Evolutionary conservation across 208 protist genomes (phyloP).

Genomic region (Leishmania amazonensis): DNA sequence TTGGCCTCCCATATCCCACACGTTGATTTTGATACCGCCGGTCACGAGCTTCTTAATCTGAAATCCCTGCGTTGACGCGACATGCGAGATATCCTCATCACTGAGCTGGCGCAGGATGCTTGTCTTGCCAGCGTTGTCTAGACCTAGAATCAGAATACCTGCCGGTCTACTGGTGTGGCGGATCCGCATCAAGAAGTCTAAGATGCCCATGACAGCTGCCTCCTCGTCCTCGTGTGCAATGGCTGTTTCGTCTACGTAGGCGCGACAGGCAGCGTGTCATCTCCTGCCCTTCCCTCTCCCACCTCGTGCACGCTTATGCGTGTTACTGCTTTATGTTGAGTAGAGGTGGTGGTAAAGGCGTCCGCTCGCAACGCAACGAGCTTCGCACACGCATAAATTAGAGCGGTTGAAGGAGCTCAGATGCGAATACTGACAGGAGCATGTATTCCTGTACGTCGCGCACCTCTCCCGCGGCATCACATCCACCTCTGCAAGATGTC

Average conservation of each 20-base stretch:
- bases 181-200: constrained; percentile 88
- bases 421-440: neutral
- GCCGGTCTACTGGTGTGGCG: constrained; percentile 81
- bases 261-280: neutral
- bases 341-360: neutral
- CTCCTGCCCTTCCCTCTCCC: neutral
- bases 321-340: neutral
- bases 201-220: constrained; percentile 80
- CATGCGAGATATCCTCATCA: constrained; percentile 92
- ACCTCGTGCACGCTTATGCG: neutral
- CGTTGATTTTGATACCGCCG: constrained; percentile 94
- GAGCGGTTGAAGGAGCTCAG: neutral
- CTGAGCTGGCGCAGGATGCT: constrained; percentile 93
- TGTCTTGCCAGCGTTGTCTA: constrained; percentile 98
- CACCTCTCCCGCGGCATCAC: neutral
- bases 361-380: neutral
- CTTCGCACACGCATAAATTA: neutral
- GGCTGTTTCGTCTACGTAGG: neutral
- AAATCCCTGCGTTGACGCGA: constrained; percentile 97
- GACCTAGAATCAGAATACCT: constrained; percentile 94
- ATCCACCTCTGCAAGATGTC: neutral
- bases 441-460: neutral
- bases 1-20: constrained; percentile 98
- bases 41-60: constrained; percentile 95
- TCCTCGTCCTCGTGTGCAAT: neutral